Evolutionary conservation across 768 basidiomycete species (phyloP), one percentile per base, ranked within the genome.

Genomic region (Pilatotrama ljubarskyi): DNA sequence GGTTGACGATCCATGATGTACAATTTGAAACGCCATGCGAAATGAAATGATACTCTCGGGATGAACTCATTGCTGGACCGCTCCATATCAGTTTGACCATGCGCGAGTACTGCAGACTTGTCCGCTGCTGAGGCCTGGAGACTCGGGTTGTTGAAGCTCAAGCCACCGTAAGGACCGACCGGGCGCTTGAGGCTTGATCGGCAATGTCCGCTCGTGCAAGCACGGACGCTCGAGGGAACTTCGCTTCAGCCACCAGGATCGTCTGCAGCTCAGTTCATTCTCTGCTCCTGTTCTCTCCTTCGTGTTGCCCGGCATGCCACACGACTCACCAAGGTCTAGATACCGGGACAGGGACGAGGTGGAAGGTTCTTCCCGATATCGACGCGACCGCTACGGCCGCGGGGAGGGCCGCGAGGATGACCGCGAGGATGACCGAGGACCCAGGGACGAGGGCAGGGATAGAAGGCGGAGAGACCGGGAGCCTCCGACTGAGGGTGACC

Each of bases 401-500:
- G 51, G 57, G n/a, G 57, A 58, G 54, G 35, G 59, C 11, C 22
- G 64, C 50, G 51, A 58, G n/a, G 57, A 65, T 22, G 64, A 54
- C 29, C 52, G 58, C 41, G 58, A 54, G 18, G 38, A 66, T 24
- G 61, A 62, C 51, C 62, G 69, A 52, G 66, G 72, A 51, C 66
- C 61, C 60, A 55, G 65, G 32, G 51, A 58, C 41, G 53, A 52
- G 25, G 61, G 65, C 57, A 64, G 58, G 41, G 63, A 67, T 29
- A 22, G n/a, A 42, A 57, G 47, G 22, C 35, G 74, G 77, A 17
- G 25, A 22, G 14, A 47, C 47, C 24, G 32, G 22, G 18, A n/a
- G 4, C 11, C 29, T 20, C 22, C 14, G 40, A 51, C 17, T 22
- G 35, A 22, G 10, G 69, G 71, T 37, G 76, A 79, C 59, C 68